Base-by-base conservation (phyloP, 164 flowering plant species). In the Piper longum region DNA sequence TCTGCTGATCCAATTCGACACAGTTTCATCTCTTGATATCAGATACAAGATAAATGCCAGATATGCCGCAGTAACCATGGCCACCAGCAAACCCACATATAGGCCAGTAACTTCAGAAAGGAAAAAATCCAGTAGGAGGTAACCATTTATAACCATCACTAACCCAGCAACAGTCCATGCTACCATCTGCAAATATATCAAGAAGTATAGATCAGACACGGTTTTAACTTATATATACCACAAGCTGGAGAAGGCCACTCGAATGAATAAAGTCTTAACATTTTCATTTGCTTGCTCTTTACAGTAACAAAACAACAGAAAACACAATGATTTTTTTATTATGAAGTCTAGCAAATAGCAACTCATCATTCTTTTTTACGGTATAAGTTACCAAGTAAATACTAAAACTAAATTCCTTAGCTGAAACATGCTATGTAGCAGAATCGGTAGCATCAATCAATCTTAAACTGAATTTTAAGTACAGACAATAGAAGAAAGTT, bases 91-190 rank as follows among this genome's bases (percentile, higher is more conserved):
- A 40, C 85, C 87, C 64, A 87, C 67, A 56, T 76, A 64, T 54
- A 81, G 57, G 19, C 96, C 98, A 11, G 66, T 75, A 7, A 85
- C 91, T 82, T 91, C 91, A 13, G 82, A 62, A 16, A 74, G 44
- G 76, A 86, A 80, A 76, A 91, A 91, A 71, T 88, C 87, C 57
- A 91, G 71, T 72, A 91, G 62, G 59, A 88, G 84, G 71, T 87
- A 91, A 48, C 91, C 98, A 68, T 91, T 91, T 61, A 91, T 91
- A 74, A 84, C 76, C 8, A 91, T 88, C 55, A 91, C 88, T 66
- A 91, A 77, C 26, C 70, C 82, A 63, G 95, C 91, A 62, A 88
- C 84, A 61, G 72, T 79, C 96, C 97, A 91, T 6, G 98, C 88
- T 62, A 76, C 72, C 54, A 73, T 76, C 98, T 91, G 65, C 60